Base-by-base conservation (phyloP, 371 early-diverging fungal genomes). In the Apophysomyces elegans region DNA sequence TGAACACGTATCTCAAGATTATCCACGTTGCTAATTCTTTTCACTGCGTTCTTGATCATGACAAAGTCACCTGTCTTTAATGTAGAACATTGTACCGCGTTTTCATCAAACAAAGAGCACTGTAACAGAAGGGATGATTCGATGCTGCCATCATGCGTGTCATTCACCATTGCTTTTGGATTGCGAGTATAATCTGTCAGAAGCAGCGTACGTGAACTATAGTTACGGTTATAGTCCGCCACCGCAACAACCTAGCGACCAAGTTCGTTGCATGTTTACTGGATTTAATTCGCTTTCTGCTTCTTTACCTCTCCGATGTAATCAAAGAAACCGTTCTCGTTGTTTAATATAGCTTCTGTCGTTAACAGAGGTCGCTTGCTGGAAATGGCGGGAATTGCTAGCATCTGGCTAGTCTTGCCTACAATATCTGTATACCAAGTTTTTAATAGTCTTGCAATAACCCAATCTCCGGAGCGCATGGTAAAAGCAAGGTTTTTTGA, bases 171-270 rank as follows among this genome's bases (percentile, higher is more conserved):
- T 1, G 71, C 67, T 3, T 56, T 12, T 21, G 59, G 56, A 37
- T 76, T 76, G 1, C 9, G 8, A 5, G 77, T 77, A 12, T 41
- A 77, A 41, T 77, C 77, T 4, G 77, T 77, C 37, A 76, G 56
- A 12, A 61, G n/a, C 62, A 65, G 16, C 54, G 16, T 50, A 5
- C 54, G 54, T 1, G 21, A 21, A 21, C 21, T n/a, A 21, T 4
- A 21, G 7, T 9, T 21, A 18, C 21, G 21, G 21, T 50, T 26
- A 11, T 50, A 18, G n/a, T 50, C 54, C 16, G 21, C 21, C 16
- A 16, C 7, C 21, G 54, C 54, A 26, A 50, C 54, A 16, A 50
- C 54, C 54, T 50, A 50, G 11, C 5, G 7, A 16, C 13, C 16
- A 50, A 50, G 4, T 47, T 47, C 54, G 11, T 5, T 18, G 16